Evolutionary conservation across 176 grass and related monocot genomes (phyloP), one percentile per base, ranked within the genome.

Genomic region (Cenchrus purpureus): DNA sequence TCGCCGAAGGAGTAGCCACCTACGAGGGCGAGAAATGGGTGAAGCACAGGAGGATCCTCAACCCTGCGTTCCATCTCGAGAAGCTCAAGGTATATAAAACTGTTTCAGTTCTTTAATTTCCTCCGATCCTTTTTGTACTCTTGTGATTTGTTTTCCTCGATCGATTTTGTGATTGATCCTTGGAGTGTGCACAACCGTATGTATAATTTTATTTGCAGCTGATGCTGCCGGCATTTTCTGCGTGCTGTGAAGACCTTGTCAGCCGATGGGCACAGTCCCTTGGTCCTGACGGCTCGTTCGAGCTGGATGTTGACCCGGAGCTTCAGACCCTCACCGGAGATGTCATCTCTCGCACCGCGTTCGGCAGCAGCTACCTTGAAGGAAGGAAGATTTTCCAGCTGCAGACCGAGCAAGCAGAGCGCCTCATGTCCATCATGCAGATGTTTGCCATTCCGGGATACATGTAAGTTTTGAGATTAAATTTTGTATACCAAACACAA

Each of bases 311-410:
- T 13, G 87, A 82, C 53, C 83, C 81, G 1, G 86, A 94, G 32
- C 63, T 97, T 12, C 90, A 87, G 56, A 94, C 55, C 6, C 87
- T 97, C 28, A 94, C 88, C 2, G 95, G 87, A 63, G 94, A 91
- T 73, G 94, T 91, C 60, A 95, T 95, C 48, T 95, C 94, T 5
- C 75, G 81, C 43, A 86, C 91, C 1, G 91, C 94, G 46, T 97
- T 97, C 59, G 89, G 94, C 37, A 91, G 94, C 88, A 91, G 62
- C 73, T 93, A 83, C 32, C 55, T 83, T 9, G 87, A 97, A 88
- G 94, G 94, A 22, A 87, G 77, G 52, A 88, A 66, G 43, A 97
- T 97, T 78, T 93, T 93, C 52, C 74, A 88, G 51, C 71, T 97
- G 20, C 89, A 93, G 45, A 25, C 11, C 1, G 94, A 91, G 73